These are phyloP conservation scores for Xylaria sp. DNA, from an alignment of 2,329 filamentous ascomycete species.

Conservation along the genomic window DNA sequence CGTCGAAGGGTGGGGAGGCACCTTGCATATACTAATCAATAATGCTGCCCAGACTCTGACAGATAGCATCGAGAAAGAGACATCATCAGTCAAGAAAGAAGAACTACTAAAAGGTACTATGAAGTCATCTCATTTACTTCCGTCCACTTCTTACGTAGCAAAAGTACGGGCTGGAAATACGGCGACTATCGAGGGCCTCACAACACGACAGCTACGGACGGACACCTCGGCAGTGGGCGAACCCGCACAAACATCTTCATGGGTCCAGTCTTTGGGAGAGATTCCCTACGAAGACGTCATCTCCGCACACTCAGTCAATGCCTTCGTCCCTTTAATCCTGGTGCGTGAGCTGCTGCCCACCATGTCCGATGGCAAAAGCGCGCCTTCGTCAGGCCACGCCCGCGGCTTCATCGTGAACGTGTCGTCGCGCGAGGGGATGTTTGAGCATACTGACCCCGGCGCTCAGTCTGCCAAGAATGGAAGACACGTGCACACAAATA, in stretches of 20 bases:
- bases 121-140: no score
- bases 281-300: constrained; percentile 36
- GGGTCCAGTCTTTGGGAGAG: constrained; percentile 31
- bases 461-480: constrained; percentile 19
- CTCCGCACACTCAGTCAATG: constrained; percentile 18
- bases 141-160: no score
- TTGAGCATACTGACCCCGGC: constrained; percentile 4
- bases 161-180: no score
- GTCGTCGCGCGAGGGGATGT: constrained; percentile 30
- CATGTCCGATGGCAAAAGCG: no score
- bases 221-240: background rate
- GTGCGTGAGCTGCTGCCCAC: constrained; percentile 14
- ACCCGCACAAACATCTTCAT: constrained; percentile 17
- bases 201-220: no score
- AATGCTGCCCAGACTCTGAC: no score
- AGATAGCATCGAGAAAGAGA: no score
- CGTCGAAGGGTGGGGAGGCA: no score
- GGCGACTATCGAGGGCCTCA: no score
- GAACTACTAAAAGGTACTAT: no score
- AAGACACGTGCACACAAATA: constrained; percentile 23
- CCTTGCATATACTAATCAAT: no score
- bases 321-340: constrained; percentile 33
- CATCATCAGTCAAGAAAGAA: no score
- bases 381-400: background rate
- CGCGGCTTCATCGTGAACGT: constrained; percentile 29